These are phyloP conservation scores for Ambrosia trifida DNA, from an alignment of 129 eudicot species.

Conservation along the genomic window DNA sequence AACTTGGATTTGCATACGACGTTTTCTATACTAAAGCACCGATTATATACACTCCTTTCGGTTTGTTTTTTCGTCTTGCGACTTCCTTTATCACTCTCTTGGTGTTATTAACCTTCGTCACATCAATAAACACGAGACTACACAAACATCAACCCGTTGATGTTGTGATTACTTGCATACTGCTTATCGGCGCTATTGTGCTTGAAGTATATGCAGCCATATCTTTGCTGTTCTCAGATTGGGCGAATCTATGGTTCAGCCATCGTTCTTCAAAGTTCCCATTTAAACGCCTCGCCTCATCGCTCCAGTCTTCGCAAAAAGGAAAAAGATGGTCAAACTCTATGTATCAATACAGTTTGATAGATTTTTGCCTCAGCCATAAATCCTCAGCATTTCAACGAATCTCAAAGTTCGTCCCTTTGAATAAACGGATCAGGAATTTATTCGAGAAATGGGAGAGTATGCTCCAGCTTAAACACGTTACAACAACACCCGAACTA, in stretches of 20 bases:
- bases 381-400: conserved; percentile 21
- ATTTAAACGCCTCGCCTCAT: conserved; percentile 10
- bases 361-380: conserved; percentile 31
- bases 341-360: conserved; percentile 46
- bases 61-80: conserved; percentile 19
- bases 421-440: conserved; percentile 20
- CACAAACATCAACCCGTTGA: conserved; percentile 10
- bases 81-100: conserved; percentile 20
- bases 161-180: conserved; percentile 29
- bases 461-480: conserved; percentile 24
- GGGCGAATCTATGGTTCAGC: conserved; percentile 35
- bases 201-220: conserved; percentile 37
- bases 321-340: conserved; percentile 45
- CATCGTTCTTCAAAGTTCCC: conserved; percentile 18
- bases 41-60: conserved; percentile 30
- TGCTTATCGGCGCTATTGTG: conserved; percentile 41
- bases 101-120: conserved; percentile 16
- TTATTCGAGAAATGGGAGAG: conserved; percentile 22
- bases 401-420: not conserved
- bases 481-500: conserved; percentile 17
- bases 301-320: conserved; percentile 10
- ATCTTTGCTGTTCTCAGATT: conserved; percentile 33
- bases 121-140: not conserved
- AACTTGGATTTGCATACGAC: conserved; percentile 45
- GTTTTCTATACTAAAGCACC: conserved; percentile 42